phyloP scores from a whole-genome alignment of 139 green algal species.

The Nannochloris sp. region DNA sequence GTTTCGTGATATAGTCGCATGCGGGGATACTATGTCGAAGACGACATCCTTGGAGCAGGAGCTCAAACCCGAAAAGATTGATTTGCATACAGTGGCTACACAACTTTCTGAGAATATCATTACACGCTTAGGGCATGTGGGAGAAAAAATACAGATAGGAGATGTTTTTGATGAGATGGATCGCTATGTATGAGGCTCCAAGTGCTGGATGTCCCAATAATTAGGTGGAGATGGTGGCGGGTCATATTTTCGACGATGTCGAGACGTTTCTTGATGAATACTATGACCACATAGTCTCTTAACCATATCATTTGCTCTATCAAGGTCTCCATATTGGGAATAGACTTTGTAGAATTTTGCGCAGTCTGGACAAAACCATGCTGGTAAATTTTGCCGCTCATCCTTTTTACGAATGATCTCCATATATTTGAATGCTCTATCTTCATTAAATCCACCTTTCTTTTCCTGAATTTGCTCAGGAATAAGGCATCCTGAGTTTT shows the following conservation, averaged over 20 bases:
- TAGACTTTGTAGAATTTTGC: slow-evolving; percentile 34
- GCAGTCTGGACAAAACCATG: slow-evolving; percentile 36
- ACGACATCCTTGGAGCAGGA: slow-evolving; percentile 33
- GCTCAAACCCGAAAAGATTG: neutral
- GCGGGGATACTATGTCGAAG: slow-evolving; percentile 41
- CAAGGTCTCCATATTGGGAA: slow-evolving; percentile 23
- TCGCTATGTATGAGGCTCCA: neutral
- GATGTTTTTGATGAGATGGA: neutral
- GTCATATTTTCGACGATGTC: slow-evolving; percentile 31
- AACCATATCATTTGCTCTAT: neutral
- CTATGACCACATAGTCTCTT: neutral
- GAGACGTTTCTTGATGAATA: slow-evolving; percentile 24
- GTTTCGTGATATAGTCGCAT: slow-evolving; percentile 75
- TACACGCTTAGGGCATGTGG: neutral
- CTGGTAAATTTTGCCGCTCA: slow-evolving; percentile 32
- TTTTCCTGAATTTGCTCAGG: too few relatives aligned
- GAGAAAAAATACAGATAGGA: neutral
- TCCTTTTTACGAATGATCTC: slow-evolving; percentile 36
- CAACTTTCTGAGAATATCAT: neutral
- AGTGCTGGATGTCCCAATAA: slow-evolving; percentile 42
- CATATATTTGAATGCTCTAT: slow-evolving; percentile 27
- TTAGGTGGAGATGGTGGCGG: slow-evolving; percentile 34
- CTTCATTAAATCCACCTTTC: slow-evolving; percentile 1
- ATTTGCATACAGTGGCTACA: neutral
- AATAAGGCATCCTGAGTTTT: too few relatives aligned